Percentiles rank a stretch among this genome's conserved stretches.
Conservation (phyloP, 1,284 basidiomycete species). For the Macrocystidia cucumis region DNA sequence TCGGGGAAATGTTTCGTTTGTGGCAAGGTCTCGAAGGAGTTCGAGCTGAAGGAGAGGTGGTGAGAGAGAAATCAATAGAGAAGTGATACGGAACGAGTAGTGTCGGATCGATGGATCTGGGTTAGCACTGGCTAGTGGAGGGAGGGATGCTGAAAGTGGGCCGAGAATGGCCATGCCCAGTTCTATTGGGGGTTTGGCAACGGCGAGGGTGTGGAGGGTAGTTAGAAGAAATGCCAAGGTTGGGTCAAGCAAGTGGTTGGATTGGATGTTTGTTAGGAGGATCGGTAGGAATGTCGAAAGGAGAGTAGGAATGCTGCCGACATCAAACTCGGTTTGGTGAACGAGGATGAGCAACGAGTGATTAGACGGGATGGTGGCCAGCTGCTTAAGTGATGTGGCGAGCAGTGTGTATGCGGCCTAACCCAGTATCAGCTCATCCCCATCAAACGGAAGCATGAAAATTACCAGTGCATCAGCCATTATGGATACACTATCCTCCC, state of each 20-base stretch:
- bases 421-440: neutral
- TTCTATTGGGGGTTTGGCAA: constrained; percentile 12
- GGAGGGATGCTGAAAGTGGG: constrained; percentile 41
- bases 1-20: constrained; percentile 42
- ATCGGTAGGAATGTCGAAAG: constrained; percentile 33
- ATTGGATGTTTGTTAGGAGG: constrained; percentile 42
- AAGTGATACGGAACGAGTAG: constrained; percentile 50
- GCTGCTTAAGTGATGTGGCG: constrained; percentile 12
- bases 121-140: constrained; percentile 50
- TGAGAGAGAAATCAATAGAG: constrained; percentile 37
- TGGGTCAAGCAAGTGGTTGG: constrained; percentile 47
- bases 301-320: too few relatives aligned
- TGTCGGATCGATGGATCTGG: constrained; percentile 50
- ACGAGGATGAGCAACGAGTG: too few relatives aligned
- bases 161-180: constrained; percentile 36
- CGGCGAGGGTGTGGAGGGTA: constrained; percentile 23
- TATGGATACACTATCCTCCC: constrained; percentile 30
- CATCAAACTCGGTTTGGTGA: too few relatives aligned
- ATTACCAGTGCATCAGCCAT: constrained; percentile 32
- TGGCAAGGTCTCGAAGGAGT: constrained; percentile 44
- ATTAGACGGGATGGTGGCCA: too few relatives aligned
- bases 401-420: constrained; percentile 19
- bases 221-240: constrained; percentile 45
- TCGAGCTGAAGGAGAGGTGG: constrained; percentile 41
- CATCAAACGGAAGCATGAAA: constrained; percentile 4